These are phyloP conservation scores for Cyclocybe aegerita DNA, from an alignment of 768 basidiomycete species.

Conservation along the genomic window DNA sequence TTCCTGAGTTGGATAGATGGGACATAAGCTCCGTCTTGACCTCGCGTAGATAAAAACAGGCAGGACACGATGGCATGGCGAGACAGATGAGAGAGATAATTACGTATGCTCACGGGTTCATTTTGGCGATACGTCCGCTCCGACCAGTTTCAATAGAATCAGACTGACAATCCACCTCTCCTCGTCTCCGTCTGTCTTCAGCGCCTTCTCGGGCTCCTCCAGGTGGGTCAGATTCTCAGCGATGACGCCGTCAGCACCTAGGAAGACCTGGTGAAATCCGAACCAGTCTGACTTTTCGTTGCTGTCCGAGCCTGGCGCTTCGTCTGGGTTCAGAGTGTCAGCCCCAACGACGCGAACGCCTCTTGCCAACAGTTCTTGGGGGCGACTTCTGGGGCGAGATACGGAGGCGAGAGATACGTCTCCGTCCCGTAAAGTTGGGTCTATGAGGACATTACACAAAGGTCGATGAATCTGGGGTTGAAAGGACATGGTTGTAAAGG, in stretches of 20 bases:
- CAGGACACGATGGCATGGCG: no score
- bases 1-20: no score
- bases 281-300: slow-evolving; percentile 38
- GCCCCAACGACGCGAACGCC: slow-evolving; percentile 62
- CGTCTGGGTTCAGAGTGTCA: slow-evolving; percentile 70
- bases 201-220: slow-evolving; percentile 31
- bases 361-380: slow-evolving; percentile 37
- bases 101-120: no score
- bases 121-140: slow-evolving; percentile 53
- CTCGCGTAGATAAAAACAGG: no score
- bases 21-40: no score
- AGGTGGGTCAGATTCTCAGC: slow-evolving; percentile 70
- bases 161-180: slow-evolving; percentile 47
- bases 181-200: background rate
- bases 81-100: no score
- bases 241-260: slow-evolving; percentile 64
- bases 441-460: slow-evolving; percentile 46
- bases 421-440: slow-evolving; percentile 48
- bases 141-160: slow-evolving; percentile 56
- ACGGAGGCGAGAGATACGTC: slow-evolving; percentile 64
- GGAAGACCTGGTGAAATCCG: slow-evolving; percentile 55
- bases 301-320: slow-evolving; percentile 43
- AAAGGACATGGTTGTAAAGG: slow-evolving; percentile 1
- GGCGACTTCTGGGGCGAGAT: slow-evolving; percentile 54
- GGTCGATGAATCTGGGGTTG: slow-evolving; percentile 39